phyloP scores from a whole-genome alignment of 2,329 filamentous ascomycete genomes.

The Aschersonia sp. region DNA sequence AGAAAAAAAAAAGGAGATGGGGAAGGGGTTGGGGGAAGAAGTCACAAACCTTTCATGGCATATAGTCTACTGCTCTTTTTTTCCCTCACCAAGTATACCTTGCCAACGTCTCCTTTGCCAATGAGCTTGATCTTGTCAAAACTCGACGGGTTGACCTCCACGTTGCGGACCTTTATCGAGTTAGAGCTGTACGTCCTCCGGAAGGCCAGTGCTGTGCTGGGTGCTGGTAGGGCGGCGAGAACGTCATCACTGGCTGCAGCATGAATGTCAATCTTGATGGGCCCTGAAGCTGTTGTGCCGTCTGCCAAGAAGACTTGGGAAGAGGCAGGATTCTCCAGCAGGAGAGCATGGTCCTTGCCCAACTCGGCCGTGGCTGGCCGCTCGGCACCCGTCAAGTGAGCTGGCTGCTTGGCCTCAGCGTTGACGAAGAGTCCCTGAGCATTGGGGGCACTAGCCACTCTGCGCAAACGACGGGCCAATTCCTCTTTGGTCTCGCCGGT shows the following conservation, averaged over 20 bases:
- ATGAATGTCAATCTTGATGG: constrained; percentile 19
- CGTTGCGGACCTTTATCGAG: constrained; percentile 95
- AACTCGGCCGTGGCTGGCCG: constrained; percentile 76
- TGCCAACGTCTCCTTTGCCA: constrained; percentile 95
- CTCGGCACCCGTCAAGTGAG: constrained; percentile 34
- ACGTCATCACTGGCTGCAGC: constrained; percentile 31
- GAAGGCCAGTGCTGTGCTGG: constrained; percentile 61
- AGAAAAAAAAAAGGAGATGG: no score
- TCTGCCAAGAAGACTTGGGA: constrained; percentile 15
- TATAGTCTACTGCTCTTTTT: constrained; percentile 95
- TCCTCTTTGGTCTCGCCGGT: constrained; percentile 82
- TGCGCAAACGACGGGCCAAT: constrained; percentile 77
- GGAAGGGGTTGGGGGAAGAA: no score
- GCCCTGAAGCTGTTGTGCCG: constrained; percentile 10
- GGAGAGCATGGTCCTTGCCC: constrained; percentile 61
- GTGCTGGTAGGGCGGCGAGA: constrained; percentile 48
- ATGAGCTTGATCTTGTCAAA: constrained; percentile 99
- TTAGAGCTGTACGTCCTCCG: constrained; percentile 96
- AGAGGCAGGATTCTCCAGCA: constrained; percentile 25
- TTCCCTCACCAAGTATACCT: constrained; percentile 92
- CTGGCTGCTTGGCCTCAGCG: constrained; percentile 8
- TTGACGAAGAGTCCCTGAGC: constrained; percentile 77
- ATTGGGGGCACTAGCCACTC: constrained; percentile 93
- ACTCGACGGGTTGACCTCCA: constrained; percentile 87
- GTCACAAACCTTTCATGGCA: constrained; percentile 81